Evolutionary conservation across 192 early-diverging fungal genomes (phyloP).

Genomic region (Geosiphon pyriformis): DNA sequence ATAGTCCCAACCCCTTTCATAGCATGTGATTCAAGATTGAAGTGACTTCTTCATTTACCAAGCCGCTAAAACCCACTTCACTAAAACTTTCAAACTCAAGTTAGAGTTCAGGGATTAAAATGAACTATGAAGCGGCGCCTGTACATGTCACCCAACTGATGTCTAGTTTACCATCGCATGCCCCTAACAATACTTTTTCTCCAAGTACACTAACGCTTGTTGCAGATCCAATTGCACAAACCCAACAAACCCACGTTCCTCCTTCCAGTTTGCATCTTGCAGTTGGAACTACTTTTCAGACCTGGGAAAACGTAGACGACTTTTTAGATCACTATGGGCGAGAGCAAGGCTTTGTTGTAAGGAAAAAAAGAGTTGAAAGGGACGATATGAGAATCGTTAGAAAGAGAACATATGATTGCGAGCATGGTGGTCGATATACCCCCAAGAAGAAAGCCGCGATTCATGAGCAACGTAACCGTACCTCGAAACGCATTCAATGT

Average conservation of each 20-base stretch:
- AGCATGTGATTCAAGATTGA: too few species aligned
- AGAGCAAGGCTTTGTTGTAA: conserved; percentile 23
- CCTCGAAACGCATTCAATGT: conserved; percentile 24
- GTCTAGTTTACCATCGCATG: too few species aligned
- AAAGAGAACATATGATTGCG: conserved; percentile 26
- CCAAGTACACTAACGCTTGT: too few species aligned
- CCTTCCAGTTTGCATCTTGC: not conserved
- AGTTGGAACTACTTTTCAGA: conserved; percentile 21
- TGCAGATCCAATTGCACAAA: not conserved
- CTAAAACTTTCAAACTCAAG: too few species aligned
- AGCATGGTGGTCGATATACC: conserved; percentile 24
- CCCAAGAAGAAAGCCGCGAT: conserved; percentile 25
- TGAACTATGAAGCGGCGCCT: too few species aligned
- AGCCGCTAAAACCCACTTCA: too few species aligned
- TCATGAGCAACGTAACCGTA: conserved; percentile 22
- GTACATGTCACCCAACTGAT: not conserved
- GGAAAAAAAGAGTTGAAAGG: conserved; percentile 25
- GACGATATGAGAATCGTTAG: conserved; percentile 23
- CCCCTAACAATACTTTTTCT: too few species aligned
- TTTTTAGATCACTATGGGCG: conserved; percentile 20
- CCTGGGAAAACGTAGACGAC: conserved; percentile 24
- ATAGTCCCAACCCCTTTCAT: too few species aligned
- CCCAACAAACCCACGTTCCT: not conserved
- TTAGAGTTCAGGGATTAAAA: too few species aligned
- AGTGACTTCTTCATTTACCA: too few species aligned